Evolutionary conservation across 805 yeast species (phyloP), one percentile per base, ranked within the genome.

Genomic region (Starmerella scarabaei): DNA sequence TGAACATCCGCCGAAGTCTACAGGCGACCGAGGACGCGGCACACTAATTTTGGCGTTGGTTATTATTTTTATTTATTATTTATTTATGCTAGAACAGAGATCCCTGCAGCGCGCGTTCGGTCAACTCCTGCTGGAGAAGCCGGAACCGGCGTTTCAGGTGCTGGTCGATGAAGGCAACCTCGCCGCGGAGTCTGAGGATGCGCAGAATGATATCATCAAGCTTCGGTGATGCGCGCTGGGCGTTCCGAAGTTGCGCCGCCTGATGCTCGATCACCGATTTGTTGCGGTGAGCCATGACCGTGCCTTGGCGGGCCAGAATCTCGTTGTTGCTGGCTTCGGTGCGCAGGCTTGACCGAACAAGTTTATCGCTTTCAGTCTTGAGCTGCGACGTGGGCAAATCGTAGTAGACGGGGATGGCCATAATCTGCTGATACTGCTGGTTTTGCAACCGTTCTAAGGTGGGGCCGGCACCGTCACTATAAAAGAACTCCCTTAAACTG

Each of bases 381-480:
- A 84, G 63, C 38, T 64, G 67, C 0, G 55, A 41, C 0, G 63
- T 59, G 6, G 66, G 63, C 36, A 69, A 62, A 42, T 77, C 81
- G 52, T 81, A 80, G 52, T 72, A 73, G 1, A 69, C 73, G 2
- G 84, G 81, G 7, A 81, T 64, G 21, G 77, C 57, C 44, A 78
- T 58, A 19, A 82, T 57, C 30, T 73, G 69, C 55, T 80, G 82
- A 54, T 79, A 83, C 27, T 71, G 68, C 23, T 67, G 71, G 42
- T 72, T 71, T 45, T 75, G 76, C 51, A 83, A 60, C 6, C 70
- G 71, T 44, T 70, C 73, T 23, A 81, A 49, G 1, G 83, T 70
- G 0, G 91, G 91, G 0, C 94, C 94, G 26, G 77, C 77, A 0
- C 93, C 93, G 33, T 71, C 76, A 52, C 80, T 76, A 56, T 83